Evolutionary conservation across 1,284 basidiomycete genomes (phyloP), one percentile per base, ranked within the genome.

Genomic region (Golubevia pallescens): DNA sequence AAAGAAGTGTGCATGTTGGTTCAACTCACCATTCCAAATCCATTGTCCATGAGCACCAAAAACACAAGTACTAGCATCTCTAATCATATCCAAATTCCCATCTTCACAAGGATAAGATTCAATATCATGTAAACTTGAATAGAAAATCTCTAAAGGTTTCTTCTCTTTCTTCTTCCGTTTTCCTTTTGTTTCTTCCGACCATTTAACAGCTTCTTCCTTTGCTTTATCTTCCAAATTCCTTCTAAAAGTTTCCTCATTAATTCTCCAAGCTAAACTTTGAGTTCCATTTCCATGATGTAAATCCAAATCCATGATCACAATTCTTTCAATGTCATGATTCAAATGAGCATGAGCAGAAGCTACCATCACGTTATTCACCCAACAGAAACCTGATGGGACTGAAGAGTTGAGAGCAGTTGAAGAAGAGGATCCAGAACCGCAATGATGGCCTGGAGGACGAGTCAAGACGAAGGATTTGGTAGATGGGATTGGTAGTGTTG

Each of bases 1-100:
- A 21, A 21, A n/a, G n/a, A n/a, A n/a, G n/a, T n/a, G n/a, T n/a
- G n/a, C n/a, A n/a, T n/a, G n/a, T n/a, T n/a, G n/a, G n/a, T n/a
- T n/a, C n/a, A n/a, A 79, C 75, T 78, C 71, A 78, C 83, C 65
- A 61, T 86, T 86, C 76, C 79, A 82, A 19, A 86, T 85, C 79
- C 84, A 86, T 65, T 86, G 84, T 4, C 79, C 78, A 62, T 85
- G 82, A n/a, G 78, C 79, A 21, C 81, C 82, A 20, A 63, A 54
- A 13, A 85, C 67, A 63, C 83, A 82, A 4, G 69, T 67, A 23
- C 80, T 84, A 21, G 84, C 84, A 57, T 85, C 80, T 34, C 73
- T 71, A 62, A 86, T 74, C 68, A 80, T 63, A 7, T 68, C 67
- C 8, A 68, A 19, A 66, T 86, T 77, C 3, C 84, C 84, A 42